These are phyloP conservation scores for Fraxinus nigra DNA, from an alignment of 305 asterid genomes.

Conservation along the genomic window DNA sequence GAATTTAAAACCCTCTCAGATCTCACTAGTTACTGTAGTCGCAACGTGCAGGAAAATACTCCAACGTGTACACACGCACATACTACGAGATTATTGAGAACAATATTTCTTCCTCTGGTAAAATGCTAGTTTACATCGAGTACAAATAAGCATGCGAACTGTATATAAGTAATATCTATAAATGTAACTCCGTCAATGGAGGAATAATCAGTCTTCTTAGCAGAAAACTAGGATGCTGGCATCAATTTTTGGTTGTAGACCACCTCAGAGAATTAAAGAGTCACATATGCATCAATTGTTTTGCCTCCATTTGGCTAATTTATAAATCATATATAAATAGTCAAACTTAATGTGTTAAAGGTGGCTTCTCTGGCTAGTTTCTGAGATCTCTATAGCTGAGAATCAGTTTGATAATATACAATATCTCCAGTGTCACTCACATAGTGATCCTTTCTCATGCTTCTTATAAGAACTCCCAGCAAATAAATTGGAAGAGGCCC, in stretches of 20 bases:
- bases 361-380: background rate
- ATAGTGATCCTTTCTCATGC: slow-evolving; percentile 77
- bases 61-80: background rate
- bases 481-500: slow-evolving; percentile 68
- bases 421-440: slow-evolving; percentile 80
- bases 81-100: background rate
- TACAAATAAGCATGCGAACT: background rate
- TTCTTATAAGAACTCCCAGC: slow-evolving; percentile 50
- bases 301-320: background rate
- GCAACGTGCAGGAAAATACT: background rate
- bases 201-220: slow-evolving; percentile 2
- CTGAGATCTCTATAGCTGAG: slow-evolving; percentile 35
- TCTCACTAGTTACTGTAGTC: background rate
- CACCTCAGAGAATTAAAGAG: slow-evolving; percentile 14
- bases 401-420: slow-evolving; percentile 74
- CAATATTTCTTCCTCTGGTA: background rate
- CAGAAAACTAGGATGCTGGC: slow-evolving; percentile 4
- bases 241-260: slow-evolving; percentile 5
- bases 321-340: background rate
- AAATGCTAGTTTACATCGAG: background rate
- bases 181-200: slow-evolving; percentile 23
- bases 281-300: slow-evolving; percentile 11
- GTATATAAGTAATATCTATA: background rate
- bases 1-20: background rate
- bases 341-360: background rate